A percentile compares a stretch with the other conserved stretches of the same genome.
Conservation (phyloP, 345 rosid genomes). For the Jatropha curcas region DNA sequence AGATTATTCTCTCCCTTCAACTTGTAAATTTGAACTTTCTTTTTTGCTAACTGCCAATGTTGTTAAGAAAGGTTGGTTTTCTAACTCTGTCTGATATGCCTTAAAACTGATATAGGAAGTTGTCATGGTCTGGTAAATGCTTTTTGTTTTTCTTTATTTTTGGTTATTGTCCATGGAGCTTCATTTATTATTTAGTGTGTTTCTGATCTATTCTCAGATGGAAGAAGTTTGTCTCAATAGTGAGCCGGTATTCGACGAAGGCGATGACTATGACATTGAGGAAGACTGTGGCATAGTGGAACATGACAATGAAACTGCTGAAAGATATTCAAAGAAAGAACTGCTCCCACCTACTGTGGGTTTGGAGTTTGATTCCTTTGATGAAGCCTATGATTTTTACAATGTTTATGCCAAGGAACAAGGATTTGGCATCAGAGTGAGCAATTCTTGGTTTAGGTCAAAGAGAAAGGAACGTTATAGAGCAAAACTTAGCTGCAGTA, state of each 20-base stretch:
- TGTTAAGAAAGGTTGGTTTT: not conserved
- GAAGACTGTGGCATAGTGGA: conserved; percentile 28
- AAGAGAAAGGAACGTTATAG: conserved; percentile 48
- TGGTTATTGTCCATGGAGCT: too few relatives aligned
- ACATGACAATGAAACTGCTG: conserved; percentile 25
- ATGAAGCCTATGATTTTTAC: conserved; percentile 48
- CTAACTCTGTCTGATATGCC: not conserved
- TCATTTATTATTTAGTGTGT: not conserved
- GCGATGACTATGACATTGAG: conserved; percentile 35
- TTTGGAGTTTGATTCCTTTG: conserved; percentile 53
- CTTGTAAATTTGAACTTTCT: not conserved
- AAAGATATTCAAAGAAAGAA: conserved; percentile 23
- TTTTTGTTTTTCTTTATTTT: not conserved
- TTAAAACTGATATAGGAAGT: not conserved
- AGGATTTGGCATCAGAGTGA: conserved; percentile 55
- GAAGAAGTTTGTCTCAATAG: conserved; percentile 56
- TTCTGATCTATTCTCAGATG: conserved; percentile 34
- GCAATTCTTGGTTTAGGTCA: conserved; percentile 52
- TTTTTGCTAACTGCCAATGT: not conserved
- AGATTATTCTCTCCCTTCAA: not conserved
- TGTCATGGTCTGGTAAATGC: not conserved
- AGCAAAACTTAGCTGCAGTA: conserved; percentile 58
- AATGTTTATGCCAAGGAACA: conserved; percentile 47
- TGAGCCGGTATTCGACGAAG: conserved; percentile 47
- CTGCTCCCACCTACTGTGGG: conserved; percentile 39